phyloP scores from a whole-genome alignment of 176 grass and related monocot genomes.

The Triticum turgidum region DNA sequence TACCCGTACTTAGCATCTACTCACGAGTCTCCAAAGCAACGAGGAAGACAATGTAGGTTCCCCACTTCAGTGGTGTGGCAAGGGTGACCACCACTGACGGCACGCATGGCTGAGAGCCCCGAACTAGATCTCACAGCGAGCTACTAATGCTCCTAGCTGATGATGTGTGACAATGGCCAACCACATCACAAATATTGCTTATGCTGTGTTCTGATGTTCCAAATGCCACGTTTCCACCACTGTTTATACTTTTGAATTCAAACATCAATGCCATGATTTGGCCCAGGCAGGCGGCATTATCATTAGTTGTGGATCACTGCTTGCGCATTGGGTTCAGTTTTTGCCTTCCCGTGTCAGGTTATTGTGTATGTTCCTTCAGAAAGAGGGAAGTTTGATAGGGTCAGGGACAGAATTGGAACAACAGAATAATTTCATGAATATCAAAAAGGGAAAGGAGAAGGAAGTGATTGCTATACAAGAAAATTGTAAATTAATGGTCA shows the following conservation, averaged over 20 bases:
- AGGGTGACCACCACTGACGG: no score
- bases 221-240: no score
- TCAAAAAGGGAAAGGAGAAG: not conserved
- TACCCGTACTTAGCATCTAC: not conserved
- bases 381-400: not conserved
- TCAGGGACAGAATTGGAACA: not conserved
- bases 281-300: not conserved
- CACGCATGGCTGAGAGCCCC: not conserved
- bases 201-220: no score
- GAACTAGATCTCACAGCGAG: not conserved
- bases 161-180: not conserved
- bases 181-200: no score
- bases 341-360: not conserved
- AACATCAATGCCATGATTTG: no score
- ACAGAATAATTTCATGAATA: not conserved
- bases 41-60: not conserved
- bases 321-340: not conserved
- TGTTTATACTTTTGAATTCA: no score
- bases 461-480: not conserved
- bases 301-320: not conserved
- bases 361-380: no score
- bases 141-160: not conserved
- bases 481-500: not conserved
- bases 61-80: not conserved
- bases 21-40: not conserved